Evolutionary conservation across 805 yeast genomes (phyloP).

Genomic region (Kodamaea kakaduensis): DNA sequence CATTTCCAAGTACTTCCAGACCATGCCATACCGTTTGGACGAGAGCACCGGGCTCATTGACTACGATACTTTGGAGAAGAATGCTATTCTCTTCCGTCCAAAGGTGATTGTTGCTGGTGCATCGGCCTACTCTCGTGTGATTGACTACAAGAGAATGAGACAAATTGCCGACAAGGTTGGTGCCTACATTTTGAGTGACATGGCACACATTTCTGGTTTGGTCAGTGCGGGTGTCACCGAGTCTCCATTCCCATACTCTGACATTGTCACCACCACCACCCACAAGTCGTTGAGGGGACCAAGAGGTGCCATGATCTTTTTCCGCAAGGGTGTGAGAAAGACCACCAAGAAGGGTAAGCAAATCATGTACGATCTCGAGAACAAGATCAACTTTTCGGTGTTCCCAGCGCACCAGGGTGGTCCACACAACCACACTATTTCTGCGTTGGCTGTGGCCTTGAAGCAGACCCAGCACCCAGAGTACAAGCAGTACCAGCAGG

Average conservation of each 20-base stretch:
- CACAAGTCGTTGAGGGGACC: constrained; percentile 99
- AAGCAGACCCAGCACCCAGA: constrained; percentile 91
- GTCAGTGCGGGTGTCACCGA: constrained; percentile 94
- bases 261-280: constrained; percentile 96
- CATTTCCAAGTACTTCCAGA: constrained; percentile 93
- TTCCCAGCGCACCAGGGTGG: constrained; percentile 99
- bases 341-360: constrained; percentile 91
- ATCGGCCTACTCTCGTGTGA: constrained; percentile 94
- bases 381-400: constrained; percentile 93
- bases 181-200: constrained; percentile 92
- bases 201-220: constrained; percentile 98
- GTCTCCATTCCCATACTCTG: constrained; percentile 95
- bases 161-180: constrained; percentile 96
- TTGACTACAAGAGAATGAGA: constrained; percentile 95
- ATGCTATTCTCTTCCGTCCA: constrained; percentile 90
- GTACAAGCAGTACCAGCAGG: constrained; percentile 83
- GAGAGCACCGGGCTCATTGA: constrained; percentile 91
- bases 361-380: constrained; percentile 84
- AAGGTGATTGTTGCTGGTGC: constrained; percentile 97
- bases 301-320: constrained; percentile 99
- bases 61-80: constrained; percentile 90
- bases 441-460: constrained; percentile 95
- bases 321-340: constrained; percentile 91
- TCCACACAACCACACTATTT: constrained; percentile 98
- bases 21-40: constrained; percentile 96